Evolutionary conservation across 257 asterid genomes (phyloP).

Genomic region (Solanum commersonii): DNA sequence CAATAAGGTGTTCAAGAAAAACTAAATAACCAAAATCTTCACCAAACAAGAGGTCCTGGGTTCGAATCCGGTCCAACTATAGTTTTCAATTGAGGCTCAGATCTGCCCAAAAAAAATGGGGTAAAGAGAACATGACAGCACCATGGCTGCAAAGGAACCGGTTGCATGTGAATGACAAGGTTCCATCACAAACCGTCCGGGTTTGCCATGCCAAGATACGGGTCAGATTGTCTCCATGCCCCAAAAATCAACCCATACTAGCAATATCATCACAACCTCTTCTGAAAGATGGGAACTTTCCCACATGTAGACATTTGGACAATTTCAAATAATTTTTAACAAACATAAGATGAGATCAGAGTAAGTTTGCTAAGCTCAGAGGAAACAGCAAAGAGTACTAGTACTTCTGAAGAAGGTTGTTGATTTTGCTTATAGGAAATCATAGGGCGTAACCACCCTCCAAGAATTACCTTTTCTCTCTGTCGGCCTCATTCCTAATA

Average conservation of each 20-base stretch:
- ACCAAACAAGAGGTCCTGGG: neutral
- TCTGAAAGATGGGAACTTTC: neutral
- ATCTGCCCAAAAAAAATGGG: neutral
- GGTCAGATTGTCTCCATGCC: neutral
- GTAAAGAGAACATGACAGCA: neutral
- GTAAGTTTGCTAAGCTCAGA: neutral
- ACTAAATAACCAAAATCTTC: neutral
- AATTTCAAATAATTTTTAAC: neutral
- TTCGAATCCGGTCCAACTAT: neutral
- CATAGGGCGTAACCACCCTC: neutral
- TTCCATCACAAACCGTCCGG: neutral
- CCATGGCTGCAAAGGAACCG: neutral
- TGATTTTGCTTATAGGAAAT: neutral
- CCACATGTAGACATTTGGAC: neutral
- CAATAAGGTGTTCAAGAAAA: neutral
- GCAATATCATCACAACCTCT: neutral
- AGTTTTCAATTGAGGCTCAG: neutral
- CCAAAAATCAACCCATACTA: neutral
- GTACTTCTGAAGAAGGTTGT: neutral
- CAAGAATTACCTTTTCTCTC: neutral
- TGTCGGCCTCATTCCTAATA: neutral
- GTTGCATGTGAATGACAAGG: neutral
- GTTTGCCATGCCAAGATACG: neutral
- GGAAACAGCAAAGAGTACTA: neutral
- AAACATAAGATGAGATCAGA: neutral